Evolutionary conservation across 2,329 filamentous ascomycete genomes (phyloP).

Genomic region (Hirsutella rhossiliensis): DNA sequence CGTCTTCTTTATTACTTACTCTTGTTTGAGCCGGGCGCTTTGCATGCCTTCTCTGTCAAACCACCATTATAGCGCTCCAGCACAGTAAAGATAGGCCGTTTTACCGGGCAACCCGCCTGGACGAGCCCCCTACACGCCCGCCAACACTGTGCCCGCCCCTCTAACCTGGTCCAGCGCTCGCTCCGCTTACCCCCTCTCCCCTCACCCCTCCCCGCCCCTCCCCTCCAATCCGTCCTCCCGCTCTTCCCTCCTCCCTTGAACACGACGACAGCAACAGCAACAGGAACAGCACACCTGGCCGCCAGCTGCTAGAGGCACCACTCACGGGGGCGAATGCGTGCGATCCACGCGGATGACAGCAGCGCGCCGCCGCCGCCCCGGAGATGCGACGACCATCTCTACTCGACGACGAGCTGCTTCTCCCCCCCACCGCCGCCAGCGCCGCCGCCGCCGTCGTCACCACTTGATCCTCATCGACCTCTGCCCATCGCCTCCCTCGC

Average conservation of each 20-base stretch:
- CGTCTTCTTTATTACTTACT: too few species aligned
- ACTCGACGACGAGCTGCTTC: conserved; percentile 1
- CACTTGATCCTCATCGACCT: not conserved
- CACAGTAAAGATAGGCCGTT: too few species aligned
- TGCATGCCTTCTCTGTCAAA: too few species aligned
- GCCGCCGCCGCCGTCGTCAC: not conserved
- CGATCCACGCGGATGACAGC: conserved; percentile 3
- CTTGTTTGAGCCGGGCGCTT: too few species aligned
- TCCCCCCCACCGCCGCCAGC: not conserved
- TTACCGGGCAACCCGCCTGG: too few species aligned
- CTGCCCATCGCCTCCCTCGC: not conserved
- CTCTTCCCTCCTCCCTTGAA: not conserved
- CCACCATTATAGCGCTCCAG: too few species aligned
- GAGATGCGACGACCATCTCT: conserved; percentile 9
- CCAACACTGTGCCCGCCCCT: too few species aligned
- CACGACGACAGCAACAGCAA: too few species aligned
- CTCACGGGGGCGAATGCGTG: conserved; percentile 5
- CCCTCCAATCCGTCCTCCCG: not conserved
- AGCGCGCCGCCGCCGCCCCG: conserved; percentile 3
- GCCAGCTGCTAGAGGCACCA: not conserved
- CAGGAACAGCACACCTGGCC: not conserved
- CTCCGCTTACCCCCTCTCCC: too few species aligned
- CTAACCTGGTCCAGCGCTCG: too few species aligned
- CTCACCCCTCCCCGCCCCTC: too few species aligned
- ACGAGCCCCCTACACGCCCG: too few species aligned